Percentiles rank a stretch among this genome's conserved stretches.
Evolutionary conservation across 345 rosid genomes (phyloP).

Genomic region (Microcos paniculata): DNA sequence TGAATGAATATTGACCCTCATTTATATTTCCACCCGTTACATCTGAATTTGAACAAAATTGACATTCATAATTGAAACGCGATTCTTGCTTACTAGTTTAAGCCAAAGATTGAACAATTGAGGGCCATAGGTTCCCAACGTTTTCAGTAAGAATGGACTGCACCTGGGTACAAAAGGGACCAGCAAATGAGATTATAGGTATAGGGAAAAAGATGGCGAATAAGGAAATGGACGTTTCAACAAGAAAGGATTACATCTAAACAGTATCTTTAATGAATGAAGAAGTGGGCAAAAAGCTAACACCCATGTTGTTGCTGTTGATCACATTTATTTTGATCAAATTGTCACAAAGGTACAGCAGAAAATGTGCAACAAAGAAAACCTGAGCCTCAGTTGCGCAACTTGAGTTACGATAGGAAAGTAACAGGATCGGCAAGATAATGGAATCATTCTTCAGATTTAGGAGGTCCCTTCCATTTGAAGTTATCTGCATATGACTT

Average conservation of each 20-base stretch:
- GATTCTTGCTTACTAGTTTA: not conserved
- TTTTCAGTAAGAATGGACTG: no score
- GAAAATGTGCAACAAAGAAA: conserved; percentile 21
- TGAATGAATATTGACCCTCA: not conserved
- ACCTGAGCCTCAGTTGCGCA: conserved; percentile 1
- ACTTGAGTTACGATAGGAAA: conserved; percentile 3
- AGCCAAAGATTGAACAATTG: not conserved
- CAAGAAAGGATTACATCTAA: not conserved
- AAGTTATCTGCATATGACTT: conserved; percentile 88
- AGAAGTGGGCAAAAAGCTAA: not conserved
- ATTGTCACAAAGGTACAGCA: not conserved
- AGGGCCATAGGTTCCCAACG: not conserved
- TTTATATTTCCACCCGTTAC: not conserved
- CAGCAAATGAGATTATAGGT: not conserved
- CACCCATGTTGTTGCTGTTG: not conserved
- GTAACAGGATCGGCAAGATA: not conserved
- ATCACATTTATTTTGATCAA: conserved; percentile 4
- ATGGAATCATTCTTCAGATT: conserved; percentile 36
- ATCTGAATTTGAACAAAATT: no score
- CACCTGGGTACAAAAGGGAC: no score
- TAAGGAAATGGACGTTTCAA: not conserved
- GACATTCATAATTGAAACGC: no score
- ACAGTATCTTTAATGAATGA: not conserved
- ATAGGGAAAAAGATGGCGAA: not conserved
- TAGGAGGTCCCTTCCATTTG: conserved; percentile 80